Evolutionary conservation across 2,329 filamentous ascomycete species (phyloP).

Genomic region (Chaetomiaceae sp.): DNA sequence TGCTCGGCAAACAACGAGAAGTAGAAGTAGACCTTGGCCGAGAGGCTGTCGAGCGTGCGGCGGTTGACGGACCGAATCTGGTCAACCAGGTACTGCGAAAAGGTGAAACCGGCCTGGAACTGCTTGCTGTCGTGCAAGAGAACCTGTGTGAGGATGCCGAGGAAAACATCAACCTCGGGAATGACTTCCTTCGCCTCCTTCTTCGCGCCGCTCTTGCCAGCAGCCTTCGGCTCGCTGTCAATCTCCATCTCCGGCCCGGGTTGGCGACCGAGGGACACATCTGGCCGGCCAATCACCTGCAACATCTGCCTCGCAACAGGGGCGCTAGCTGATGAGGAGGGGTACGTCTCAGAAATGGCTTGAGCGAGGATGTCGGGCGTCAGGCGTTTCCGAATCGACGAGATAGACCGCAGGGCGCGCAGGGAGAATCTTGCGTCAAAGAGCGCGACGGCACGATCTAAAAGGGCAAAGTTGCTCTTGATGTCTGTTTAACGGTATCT

Average conservation of each 20-base stretch:
- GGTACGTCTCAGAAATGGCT: conserved; percentile 76
- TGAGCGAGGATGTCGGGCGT: conserved; percentile 75
- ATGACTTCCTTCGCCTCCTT: conserved; percentile 66
- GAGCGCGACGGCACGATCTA: conserved; percentile 85
- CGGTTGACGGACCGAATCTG: conserved; percentile 86
- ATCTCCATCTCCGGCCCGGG: conserved; percentile 66
- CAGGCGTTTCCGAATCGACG: conserved; percentile 87
- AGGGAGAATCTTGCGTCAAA: conserved; percentile 96
- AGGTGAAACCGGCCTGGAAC: conserved; percentile 72
- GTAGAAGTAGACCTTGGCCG: conserved; percentile 97
- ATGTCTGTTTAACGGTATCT: conserved; percentile 80
- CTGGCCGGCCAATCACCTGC: conserved; percentile 61
- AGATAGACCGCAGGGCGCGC: conserved; percentile 89
- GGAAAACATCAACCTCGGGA: conserved; percentile 83
- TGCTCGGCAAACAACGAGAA: conserved; percentile 94
- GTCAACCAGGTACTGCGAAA: conserved; percentile 78
- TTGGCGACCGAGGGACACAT: conserved; percentile 56
- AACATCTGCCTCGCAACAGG: conserved; percentile 66
- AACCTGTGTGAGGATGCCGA: conserved; percentile 82
- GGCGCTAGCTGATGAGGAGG: conserved; percentile 55
- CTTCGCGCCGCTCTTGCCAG: conserved; percentile 52
- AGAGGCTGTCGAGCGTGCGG: conserved; percentile 86
- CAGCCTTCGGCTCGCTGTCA: conserved; percentile 54
- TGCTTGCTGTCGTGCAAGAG: conserved; percentile 82
- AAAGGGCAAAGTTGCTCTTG: conserved; percentile 84